Conservation (phyloP, 352 stramenopile genomes). For the Sclerospora graminicola region DNA sequence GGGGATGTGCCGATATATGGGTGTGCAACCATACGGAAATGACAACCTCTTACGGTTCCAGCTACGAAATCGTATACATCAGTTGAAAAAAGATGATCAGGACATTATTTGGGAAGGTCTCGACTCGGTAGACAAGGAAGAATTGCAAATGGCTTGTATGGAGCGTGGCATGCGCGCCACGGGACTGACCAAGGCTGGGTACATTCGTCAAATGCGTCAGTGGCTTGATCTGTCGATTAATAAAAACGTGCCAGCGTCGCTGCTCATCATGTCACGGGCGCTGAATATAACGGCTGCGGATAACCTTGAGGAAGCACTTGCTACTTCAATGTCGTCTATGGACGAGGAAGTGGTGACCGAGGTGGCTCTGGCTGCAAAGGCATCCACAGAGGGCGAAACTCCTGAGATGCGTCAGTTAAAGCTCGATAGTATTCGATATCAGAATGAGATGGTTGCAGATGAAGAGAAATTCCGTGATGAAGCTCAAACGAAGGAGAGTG, state of each 20-base stretch:
- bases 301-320: slow-evolving; percentile 76
- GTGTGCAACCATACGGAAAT: slow-evolving; percentile 92
- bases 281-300: slow-evolving; percentile 91
- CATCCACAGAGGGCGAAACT: slow-evolving; percentile 43
- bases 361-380: slow-evolving; percentile 70
- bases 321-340: slow-evolving; percentile 83
- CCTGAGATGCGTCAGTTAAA: slow-evolving; percentile 73
- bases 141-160: slow-evolving; percentile 94
- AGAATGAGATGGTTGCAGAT: slow-evolving; percentile 93
- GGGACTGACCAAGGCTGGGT: slow-evolving; percentile 93
- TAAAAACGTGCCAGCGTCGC: slow-evolving; percentile 96
- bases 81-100: slow-evolving; percentile 97
- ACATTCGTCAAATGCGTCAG: slow-evolving; percentile 92
- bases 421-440: slow-evolving; percentile 89
- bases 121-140: slow-evolving; percentile 95
- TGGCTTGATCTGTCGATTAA: slow-evolving; percentile 98
- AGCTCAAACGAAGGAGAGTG: slow-evolving; percentile 69
- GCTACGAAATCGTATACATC: slow-evolving; percentile 86
- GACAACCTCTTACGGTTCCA: slow-evolving; percentile 96
- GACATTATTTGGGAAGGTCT: slow-evolving; percentile 98
- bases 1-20: slow-evolving; percentile 96
- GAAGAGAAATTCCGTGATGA: slow-evolving; percentile 87
- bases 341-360: slow-evolving; percentile 83
- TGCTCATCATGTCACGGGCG: slow-evolving; percentile 97
- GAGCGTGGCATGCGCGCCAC: slow-evolving; percentile 96